These are phyloP conservation scores for Capsicum pubescens DNA, from an alignment of 257 asterid species.

Conservation along the genomic window DNA sequence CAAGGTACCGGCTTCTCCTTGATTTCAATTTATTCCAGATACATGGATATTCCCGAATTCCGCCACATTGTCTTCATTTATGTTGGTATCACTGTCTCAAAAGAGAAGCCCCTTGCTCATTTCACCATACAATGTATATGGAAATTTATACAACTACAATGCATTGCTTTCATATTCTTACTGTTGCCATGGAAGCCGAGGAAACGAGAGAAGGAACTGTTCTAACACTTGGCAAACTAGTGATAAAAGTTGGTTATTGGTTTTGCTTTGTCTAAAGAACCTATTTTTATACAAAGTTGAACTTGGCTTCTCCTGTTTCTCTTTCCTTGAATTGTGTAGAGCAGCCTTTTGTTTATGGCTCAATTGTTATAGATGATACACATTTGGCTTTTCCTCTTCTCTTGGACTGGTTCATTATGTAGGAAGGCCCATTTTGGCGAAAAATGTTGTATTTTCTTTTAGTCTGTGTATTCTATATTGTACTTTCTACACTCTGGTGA, in stretches of 20 bases:
- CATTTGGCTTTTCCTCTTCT: not conserved
- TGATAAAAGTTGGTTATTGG: not conserved
- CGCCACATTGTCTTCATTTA: not conserved
- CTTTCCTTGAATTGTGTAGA: not conserved
- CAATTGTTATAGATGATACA: not conserved
- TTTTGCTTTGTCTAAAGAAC: not conserved
- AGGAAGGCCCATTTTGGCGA: not conserved
- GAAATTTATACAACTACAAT: conserved; percentile 1
- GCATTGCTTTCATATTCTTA: conserved; percentile 11
- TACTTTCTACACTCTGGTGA: not conserved
- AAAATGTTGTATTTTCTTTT: not conserved
- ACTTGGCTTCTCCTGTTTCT: conserved; percentile 5
- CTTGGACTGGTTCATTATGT: not conserved
- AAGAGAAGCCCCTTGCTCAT: not conserved
- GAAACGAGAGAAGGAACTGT: conserved; percentile 3
- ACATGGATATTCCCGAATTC: conserved; percentile 3
- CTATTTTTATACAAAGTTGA: not conserved
- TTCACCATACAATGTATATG: conserved; percentile 16
- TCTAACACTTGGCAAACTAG: not conserved
- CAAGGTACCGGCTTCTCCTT: conserved; percentile 30
- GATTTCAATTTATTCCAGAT: conserved; percentile 21
- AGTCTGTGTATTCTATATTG: not conserved
- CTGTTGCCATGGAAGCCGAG: not conserved
- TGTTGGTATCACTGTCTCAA: conserved; percentile 3
- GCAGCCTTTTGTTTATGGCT: not conserved